Base-by-base conservation (phyloP, 1,139 yeast genomes). In the Taphrina populina region DNA sequence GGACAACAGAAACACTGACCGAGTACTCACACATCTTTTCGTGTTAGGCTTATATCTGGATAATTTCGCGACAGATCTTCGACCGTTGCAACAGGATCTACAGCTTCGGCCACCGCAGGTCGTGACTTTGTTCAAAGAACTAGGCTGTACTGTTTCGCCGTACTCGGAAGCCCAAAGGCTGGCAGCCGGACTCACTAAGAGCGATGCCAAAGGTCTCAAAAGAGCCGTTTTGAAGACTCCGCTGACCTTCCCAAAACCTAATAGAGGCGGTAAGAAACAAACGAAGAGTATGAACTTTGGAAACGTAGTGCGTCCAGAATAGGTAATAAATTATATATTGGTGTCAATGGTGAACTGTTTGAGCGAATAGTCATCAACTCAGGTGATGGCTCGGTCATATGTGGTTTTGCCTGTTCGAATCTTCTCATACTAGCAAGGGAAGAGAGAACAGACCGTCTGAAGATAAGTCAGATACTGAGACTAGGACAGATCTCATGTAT, bases 221-320 rank as follows among this genome's bases (percentile, higher is more conserved):
- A 76, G 90, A 62, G 98, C 96, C 6, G 71, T 79, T 20, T 77
- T 92, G 69, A 83, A 80, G 68, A 95, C 88, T 34, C 99, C 99
- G 35, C 84, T 94, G 71, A 84, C 82, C 68, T 75, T 88, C 58
- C 98, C 98, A 7, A 92, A 85, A 23, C 57, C 57, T 53, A 52
- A 52, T 34, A 33, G 56, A 2, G 49, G 47, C 15, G 43, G 36
- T 26, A 27, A 23, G 2, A 33, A n/a, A n/a, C n/a, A n/a, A n/a
- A n/a, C n/a, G n/a, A n/a, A n/a, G n/a, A n/a, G n/a, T n/a, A n/a
- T n/a, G n/a, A n/a, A n/a, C n/a, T n/a, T n/a, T n/a, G n/a, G n/a
- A n/a, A n/a, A n/a, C n/a, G n/a, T n/a, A n/a, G n/a, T n/a, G n/a
- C n/a, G n/a, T n/a, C n/a, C n/a, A n/a, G n/a, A n/a, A n/a, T n/a